A percentile compares a stretch with the other conserved stretches of the same genome.
Evolutionary conservation across 2,329 filamentous ascomycete genomes (phyloP).

Genomic region (Fusarium sp.): DNA sequence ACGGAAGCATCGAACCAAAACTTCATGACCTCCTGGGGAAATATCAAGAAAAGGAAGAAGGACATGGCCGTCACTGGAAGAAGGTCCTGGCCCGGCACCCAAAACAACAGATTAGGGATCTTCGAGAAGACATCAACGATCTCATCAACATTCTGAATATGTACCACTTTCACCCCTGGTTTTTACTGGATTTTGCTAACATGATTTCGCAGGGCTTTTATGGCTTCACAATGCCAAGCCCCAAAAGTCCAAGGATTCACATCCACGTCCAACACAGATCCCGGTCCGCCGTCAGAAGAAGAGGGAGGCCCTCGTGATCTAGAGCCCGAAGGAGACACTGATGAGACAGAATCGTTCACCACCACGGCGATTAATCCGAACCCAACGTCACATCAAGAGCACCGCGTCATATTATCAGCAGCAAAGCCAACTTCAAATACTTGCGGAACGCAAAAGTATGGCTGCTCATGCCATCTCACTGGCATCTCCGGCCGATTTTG

Average conservation of each 20-base stretch:
- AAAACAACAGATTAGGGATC: background rate
- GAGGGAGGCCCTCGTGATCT: background rate
- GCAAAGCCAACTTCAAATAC: background rate
- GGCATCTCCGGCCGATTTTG: background rate
- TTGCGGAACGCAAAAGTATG: background rate
- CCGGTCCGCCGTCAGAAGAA: background rate
- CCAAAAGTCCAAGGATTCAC: background rate
- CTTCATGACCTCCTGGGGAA: background rate
- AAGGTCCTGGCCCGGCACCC: background rate
- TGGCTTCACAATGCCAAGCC: background rate
- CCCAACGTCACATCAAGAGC: background rate
- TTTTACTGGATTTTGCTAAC: background rate
- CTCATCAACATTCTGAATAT: background rate
- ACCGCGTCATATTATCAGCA: background rate
- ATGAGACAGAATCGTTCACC: no score
- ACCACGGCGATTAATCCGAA: background rate
- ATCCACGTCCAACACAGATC: background rate
- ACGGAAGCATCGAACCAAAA: background rate
- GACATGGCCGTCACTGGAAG: background rate
- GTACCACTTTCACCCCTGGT: accelerated
- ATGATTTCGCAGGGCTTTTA: background rate
- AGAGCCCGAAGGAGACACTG: background rate
- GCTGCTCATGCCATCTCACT: background rate
- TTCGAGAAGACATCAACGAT: background rate
- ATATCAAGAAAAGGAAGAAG: background rate